phyloP scores from a whole-genome alignment of 306 rosid species.

The Cucurbita moschata region DNA sequence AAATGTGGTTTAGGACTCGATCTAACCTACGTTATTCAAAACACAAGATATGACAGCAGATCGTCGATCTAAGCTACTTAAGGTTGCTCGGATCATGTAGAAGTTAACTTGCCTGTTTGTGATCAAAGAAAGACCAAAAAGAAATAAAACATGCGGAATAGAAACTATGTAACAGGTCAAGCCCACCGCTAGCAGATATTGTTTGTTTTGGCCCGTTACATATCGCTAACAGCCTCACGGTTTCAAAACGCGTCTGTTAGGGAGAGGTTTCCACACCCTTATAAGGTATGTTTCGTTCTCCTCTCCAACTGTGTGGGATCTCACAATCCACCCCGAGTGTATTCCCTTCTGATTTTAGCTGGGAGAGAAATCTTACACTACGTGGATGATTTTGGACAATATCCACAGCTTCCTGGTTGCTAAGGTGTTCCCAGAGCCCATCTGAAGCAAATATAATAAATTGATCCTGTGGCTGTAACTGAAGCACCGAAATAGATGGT shows the following conservation, averaged over 20 bases:
- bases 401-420: slow-evolving; percentile 58
- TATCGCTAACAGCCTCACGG: no score
- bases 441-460: slow-evolving; percentile 55
- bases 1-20: background rate
- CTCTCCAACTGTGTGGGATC: no score
- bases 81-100: background rate
- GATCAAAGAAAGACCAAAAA: background rate
- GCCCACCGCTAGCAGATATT: no score
- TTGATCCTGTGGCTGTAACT: slow-evolving; percentile 40
- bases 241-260: no score
- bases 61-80: background rate
- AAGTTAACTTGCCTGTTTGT: background rate
- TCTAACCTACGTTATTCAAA: background rate
- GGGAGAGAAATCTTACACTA: slow-evolving; percentile 23
- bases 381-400: slow-evolving; percentile 45
- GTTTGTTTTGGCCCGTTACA: no score
- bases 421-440: slow-evolving; percentile 61
- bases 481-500: slow-evolving; percentile 35
- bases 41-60: background rate
- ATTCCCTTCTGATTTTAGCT: background rate
- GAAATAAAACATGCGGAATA: no score
- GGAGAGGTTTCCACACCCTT: no score
- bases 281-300: no score
- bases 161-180: no score
- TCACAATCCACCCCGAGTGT: background rate